These are phyloP conservation scores for Cercospora sp. DNA, from an alignment of 2,329 filamentous ascomycete species.

Conservation along the genomic window DNA sequence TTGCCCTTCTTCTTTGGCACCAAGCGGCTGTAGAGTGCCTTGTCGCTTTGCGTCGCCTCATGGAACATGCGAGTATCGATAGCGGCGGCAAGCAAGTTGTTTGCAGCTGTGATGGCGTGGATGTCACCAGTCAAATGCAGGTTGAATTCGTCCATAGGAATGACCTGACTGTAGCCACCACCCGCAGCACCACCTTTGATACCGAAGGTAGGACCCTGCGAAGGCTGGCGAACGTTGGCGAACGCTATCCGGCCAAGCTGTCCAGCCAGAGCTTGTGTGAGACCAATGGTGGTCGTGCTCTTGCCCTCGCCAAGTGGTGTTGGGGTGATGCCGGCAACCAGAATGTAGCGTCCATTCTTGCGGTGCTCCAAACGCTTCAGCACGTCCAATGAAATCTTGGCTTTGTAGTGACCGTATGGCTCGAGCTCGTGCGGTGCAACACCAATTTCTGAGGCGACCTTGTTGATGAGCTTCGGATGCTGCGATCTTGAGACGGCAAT, in stretches of 20 bases:
- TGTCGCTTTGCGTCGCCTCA: slow-evolving; percentile 92
- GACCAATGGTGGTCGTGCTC: slow-evolving; percentile 94
- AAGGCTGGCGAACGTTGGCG: slow-evolving; percentile 95
- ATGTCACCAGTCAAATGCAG: slow-evolving; percentile 97
- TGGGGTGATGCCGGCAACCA: slow-evolving; percentile 93
- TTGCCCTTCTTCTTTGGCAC: slow-evolving; percentile 89
- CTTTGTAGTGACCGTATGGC: slow-evolving; percentile 93
- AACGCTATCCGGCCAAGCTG: slow-evolving; percentile 87
- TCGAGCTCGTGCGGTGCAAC: slow-evolving; percentile 88
- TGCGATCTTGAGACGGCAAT: slow-evolving; percentile 89
- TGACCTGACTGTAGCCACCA: slow-evolving; percentile 97
- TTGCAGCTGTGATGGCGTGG: slow-evolving; percentile 93
- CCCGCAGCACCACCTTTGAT: slow-evolving; percentile 98
- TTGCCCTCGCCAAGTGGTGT: slow-evolving; percentile 97
- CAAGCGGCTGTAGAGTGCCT: slow-evolving; percentile 79
- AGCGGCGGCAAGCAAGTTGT: slow-evolving; percentile 93
- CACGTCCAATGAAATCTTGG: slow-evolving; percentile 83
- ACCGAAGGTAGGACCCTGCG: slow-evolving; percentile 95
- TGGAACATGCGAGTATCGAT: slow-evolving; percentile 99
- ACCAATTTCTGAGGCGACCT: slow-evolving; percentile 80
- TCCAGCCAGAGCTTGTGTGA: slow-evolving; percentile 87
- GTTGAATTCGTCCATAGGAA: slow-evolving; percentile 99
- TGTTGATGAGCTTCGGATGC: slow-evolving; percentile 85
- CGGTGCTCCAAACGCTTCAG: slow-evolving; percentile 84
- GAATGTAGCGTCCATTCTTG: slow-evolving; percentile 82